Evolutionary conservation across 2,329 filamentous ascomycete species (phyloP).

Genomic region (Aspergillus sp.): DNA sequence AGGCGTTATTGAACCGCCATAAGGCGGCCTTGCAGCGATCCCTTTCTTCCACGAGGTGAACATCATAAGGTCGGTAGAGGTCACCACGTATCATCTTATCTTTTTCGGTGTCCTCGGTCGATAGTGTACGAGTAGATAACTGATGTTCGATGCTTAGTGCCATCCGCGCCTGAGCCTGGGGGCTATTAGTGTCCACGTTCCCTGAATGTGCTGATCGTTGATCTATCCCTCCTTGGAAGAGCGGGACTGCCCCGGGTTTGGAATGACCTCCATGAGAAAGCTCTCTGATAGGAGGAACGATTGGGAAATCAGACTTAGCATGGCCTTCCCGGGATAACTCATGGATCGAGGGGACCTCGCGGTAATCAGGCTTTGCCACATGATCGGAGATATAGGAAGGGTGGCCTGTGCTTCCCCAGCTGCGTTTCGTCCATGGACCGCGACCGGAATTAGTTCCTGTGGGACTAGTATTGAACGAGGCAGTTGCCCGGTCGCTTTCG

Average conservation of each 20-base stretch:
- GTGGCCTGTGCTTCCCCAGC: conserved; percentile 41
- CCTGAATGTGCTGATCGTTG: conserved; percentile 39
- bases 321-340: conserved; percentile 42
- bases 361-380: conserved; percentile 42
- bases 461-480: conserved; percentile 46
- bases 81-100: conserved; percentile 85
- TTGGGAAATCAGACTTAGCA: conserved; percentile 43
- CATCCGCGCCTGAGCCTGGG: conserved; percentile 47
- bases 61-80: conserved; percentile 76
- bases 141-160: conserved; percentile 47
- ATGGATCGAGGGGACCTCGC: conserved; percentile 44
- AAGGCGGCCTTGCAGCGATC: conserved; percentile 79
- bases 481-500: conserved; percentile 42
- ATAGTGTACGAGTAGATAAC: conserved; percentile 40
- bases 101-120: conserved; percentile 67
- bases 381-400: conserved; percentile 42
- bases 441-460: conserved; percentile 36
- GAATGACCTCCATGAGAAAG: conserved; percentile 39
- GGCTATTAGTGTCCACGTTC: conserved; percentile 42
- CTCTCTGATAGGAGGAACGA: conserved; percentile 45
- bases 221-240: conserved; percentile 41
- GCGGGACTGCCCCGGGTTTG: conserved; percentile 36
- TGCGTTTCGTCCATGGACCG: conserved; percentile 44
- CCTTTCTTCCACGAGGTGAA: conserved; percentile 78
- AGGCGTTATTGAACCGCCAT: conserved; percentile 83